phyloP scores from a whole-genome alignment of 1,284 basidiomycete species.

The Cerioporus squamosus region DNA sequence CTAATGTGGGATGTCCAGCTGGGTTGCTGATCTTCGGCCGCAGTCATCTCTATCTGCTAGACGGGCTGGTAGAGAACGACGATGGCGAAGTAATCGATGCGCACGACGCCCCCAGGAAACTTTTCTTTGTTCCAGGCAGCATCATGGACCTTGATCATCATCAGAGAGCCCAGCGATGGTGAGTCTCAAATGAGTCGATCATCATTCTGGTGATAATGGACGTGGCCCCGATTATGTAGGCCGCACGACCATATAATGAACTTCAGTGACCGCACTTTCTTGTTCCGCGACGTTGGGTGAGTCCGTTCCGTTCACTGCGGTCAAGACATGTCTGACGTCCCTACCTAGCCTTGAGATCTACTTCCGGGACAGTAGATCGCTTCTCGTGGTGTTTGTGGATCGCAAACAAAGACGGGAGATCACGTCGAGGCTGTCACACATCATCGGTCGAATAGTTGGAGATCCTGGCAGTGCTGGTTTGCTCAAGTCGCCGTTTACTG shows the following conservation, averaged over 20 bases:
- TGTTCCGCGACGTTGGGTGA: constrained; percentile 90
- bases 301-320: constrained; percentile 34
- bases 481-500: constrained; percentile 58
- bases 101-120: constrained; percentile 80
- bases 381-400: constrained; percentile 80
- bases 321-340: not conserved
- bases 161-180: constrained; percentile 83
- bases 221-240: constrained; percentile 58
- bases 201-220: not conserved
- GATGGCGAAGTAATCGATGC: constrained; percentile 91
- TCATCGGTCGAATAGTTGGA: constrained; percentile 44
- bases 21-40: constrained; percentile 88
- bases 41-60: constrained; percentile 88
- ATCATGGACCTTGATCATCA: constrained; percentile 78
- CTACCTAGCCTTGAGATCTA: constrained; percentile 81
- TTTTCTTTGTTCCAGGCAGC: constrained; percentile 87
- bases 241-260: constrained; percentile 78
- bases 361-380: constrained; percentile 86
- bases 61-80: constrained; percentile 89
- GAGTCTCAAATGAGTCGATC: constrained; percentile 19
- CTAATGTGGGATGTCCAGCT: constrained; percentile 46
- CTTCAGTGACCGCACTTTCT: constrained; percentile 81
- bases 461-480: constrained; percentile 46
- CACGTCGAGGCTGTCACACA: constrained; percentile 60
- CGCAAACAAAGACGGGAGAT: constrained; percentile 68